phyloP scores from a whole-genome alignment of 2,329 filamentous ascomycete species.

The Ceratocystis papillata region DNA sequence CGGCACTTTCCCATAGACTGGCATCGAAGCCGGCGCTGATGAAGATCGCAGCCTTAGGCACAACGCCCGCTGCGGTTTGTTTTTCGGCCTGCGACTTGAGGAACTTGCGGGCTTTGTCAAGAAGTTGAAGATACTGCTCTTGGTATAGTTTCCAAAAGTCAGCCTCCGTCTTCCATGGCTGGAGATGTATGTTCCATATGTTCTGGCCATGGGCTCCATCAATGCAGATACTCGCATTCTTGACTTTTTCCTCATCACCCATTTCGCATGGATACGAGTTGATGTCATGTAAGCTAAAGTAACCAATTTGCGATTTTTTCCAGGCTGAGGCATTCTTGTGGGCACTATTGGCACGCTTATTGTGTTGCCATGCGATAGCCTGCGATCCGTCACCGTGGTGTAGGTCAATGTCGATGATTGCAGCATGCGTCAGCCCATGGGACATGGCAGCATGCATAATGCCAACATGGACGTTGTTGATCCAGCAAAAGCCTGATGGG shows the following conservation, averaged over 20 bases:
- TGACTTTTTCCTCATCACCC: constrained; percentile 87
- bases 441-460: constrained; percentile 79
- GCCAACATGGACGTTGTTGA: constrained; percentile 96
- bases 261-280: constrained; percentile 95
- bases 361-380: constrained; percentile 83
- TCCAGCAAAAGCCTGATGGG: constrained; percentile 94
- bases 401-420: constrained; percentile 84
- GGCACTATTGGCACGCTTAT: constrained; percentile 65
- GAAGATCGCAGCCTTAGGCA: constrained; percentile 79
- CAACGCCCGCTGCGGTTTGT: constrained; percentile 47
- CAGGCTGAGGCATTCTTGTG: constrained; percentile 59
- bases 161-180: constrained; percentile 68
- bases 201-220: constrained; percentile 89
- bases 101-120: constrained; percentile 72
- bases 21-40: constrained; percentile 94
- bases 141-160: constrained; percentile 90
- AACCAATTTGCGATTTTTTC: constrained; percentile 82
- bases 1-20: constrained; percentile 81
- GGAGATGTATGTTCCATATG: constrained; percentile 91
- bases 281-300: constrained; percentile 95
- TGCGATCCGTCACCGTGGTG: constrained; percentile 96
- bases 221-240: constrained; percentile 86
- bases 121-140: constrained; percentile 59
- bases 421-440: constrained; percentile 83
- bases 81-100: constrained; percentile 61